Evolutionary conservation across 1,139 yeast genomes (phyloP).

Genomic region (Fermentozyma sake): DNA sequence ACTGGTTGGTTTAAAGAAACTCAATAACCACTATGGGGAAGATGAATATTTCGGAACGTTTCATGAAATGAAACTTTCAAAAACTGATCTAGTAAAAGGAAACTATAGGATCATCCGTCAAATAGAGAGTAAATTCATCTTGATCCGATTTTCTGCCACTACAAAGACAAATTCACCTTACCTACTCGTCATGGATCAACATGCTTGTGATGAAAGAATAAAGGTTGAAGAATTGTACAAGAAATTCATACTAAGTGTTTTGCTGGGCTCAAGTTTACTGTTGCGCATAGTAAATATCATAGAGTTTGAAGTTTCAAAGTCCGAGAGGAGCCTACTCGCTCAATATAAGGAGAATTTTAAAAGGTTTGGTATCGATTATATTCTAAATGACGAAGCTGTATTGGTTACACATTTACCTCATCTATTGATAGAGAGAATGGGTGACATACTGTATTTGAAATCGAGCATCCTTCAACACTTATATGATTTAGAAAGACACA

Average conservation of each 20-base stretch:
- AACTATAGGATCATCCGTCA: constrained; percentile 35
- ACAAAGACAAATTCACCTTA: constrained; percentile 5
- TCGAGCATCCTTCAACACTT: constrained; percentile 35
- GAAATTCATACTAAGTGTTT: constrained; percentile 21
- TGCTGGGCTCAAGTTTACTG: constrained; percentile 5
- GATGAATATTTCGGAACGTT: no score
- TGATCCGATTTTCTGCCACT: constrained; percentile 22
- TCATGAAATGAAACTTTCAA: no score
- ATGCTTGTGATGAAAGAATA: constrained; percentile 74
- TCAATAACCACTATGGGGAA: no score
- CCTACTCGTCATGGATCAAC: constrained; percentile 60
- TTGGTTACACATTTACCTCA: constrained; percentile 37
- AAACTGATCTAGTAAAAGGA: constrained; percentile 4
- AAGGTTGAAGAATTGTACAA: constrained; percentile 45
- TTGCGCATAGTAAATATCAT: no score
- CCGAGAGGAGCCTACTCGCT: constrained; percentile 27
- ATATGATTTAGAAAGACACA: constrained; percentile 32
- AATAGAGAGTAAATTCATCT: constrained; percentile 56
- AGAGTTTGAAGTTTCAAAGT: constrained; percentile 14
- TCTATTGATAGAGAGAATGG: constrained; percentile 26
- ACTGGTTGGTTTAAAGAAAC: no score
- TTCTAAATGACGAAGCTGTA: constrained; percentile 6
- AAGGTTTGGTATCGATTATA: constrained; percentile 32
- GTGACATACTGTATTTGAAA: constrained; percentile 22
- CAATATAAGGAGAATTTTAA: constrained; percentile 26